phyloP scores from a whole-genome alignment of 805 yeast species.

The Monosporozyma siamensis region DNA sequence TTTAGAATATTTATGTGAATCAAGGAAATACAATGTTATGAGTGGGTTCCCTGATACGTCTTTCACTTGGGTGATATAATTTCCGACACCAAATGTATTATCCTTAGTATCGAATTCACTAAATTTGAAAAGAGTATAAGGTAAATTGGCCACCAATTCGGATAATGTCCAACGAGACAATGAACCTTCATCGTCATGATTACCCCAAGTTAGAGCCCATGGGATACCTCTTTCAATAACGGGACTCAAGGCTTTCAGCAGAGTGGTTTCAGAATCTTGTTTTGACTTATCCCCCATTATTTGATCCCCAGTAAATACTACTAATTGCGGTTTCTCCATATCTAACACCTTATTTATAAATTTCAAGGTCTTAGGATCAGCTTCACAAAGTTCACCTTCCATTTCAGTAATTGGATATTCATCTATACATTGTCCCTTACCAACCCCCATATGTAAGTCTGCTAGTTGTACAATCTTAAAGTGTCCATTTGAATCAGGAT shows the following conservation, averaged over 20 bases:
- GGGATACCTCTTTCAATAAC: conserved; percentile 63
- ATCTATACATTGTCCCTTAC: conserved; percentile 71
- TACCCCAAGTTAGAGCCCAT: conserved; percentile 79
- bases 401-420: conserved; percentile 46
- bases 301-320: conserved; percentile 87
- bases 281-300: conserved; percentile 63
- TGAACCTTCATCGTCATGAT: conserved; percentile 88
- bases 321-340: conserved; percentile 72
- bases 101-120: conserved; percentile 48
- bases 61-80: conserved; percentile 51
- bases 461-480: conserved; percentile 84
- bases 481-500: conserved; percentile 31
- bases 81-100: conserved; percentile 70
- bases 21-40: conserved; percentile 63
- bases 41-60: conserved; percentile 31
- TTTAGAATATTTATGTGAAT: conserved; percentile 69
- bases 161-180: conserved; percentile 52
- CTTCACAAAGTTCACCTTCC: conserved; percentile 47
- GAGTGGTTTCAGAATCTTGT: conserved; percentile 74
- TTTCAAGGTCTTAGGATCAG: conserved; percentile 61
- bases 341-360: conserved; percentile 61
- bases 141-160: conserved; percentile 46
- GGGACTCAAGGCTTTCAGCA: conserved; percentile 69
- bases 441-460: conserved; percentile 85
- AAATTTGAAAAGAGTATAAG: conserved; percentile 51